Conservation (phyloP, 306 rosid genomes). For the Morella rubra region DNA sequence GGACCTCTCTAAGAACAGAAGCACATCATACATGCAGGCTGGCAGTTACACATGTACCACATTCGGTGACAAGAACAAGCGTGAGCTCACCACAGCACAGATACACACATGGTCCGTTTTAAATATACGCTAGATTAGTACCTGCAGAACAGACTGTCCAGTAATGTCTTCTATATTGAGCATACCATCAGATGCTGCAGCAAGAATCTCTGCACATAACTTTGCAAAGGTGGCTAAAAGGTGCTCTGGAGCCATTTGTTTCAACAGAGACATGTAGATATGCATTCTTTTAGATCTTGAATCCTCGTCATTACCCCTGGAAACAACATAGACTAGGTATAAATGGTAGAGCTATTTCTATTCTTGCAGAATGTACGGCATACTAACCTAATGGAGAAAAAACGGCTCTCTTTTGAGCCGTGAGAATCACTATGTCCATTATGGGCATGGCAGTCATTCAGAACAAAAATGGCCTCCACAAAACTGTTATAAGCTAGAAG, state of each 20-base stretch:
- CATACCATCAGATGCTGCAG: slow-evolving; percentile 89
- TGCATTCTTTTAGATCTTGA: slow-evolving; percentile 85
- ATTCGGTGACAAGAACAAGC: not conserved
- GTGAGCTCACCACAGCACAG: not conserved
- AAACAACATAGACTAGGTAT: slow-evolving; percentile 17
- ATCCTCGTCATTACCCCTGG: slow-evolving; percentile 79
- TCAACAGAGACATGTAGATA: slow-evolving; percentile 77
- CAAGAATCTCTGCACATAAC: slow-evolving; percentile 86
- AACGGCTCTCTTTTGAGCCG: slow-evolving; percentile 55
- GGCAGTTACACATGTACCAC: not conserved
- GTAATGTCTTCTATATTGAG: slow-evolving; percentile 69
- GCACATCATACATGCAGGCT: not conserved
- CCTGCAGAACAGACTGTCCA: slow-evolving; percentile 87
- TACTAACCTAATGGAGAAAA: slow-evolving; percentile 75
- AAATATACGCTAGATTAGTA: slow-evolving; percentile 25
- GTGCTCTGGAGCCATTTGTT: slow-evolving; percentile 97
- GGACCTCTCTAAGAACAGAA: not conserved
- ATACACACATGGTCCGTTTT: not conserved
- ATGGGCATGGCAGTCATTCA: slow-evolving; percentile 74
- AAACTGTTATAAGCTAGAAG: slow-evolving; percentile 93
- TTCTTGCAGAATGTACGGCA: slow-evolving; percentile 19
- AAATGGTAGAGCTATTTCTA: slow-evolving; percentile 18
- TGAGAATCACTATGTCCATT: slow-evolving; percentile 59
- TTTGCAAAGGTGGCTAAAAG: slow-evolving; percentile 89
- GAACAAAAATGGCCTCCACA: slow-evolving; percentile 82